These are phyloP conservation scores for Eucalyptus curtisii DNA, from an alignment of 345 rosid species.

Conservation along the genomic window DNA sequence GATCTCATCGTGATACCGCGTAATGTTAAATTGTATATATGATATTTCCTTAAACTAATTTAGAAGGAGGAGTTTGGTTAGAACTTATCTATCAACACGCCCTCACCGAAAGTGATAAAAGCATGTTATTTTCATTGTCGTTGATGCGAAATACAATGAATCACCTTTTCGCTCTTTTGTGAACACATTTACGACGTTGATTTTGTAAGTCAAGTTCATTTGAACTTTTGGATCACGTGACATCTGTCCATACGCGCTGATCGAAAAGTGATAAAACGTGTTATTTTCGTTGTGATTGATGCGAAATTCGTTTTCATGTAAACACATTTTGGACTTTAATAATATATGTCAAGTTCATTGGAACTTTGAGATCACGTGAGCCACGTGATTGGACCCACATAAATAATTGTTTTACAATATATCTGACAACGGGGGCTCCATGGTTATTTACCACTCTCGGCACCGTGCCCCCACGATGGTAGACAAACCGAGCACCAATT, in stretches of 20 bases:
- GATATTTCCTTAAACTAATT: not conserved
- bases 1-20: accelerated
- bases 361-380: not conserved
- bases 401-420: not conserved
- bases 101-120: not conserved
- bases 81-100: accelerated
- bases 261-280: not conserved
- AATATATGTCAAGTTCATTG: not conserved
- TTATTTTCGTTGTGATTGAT: not conserved
- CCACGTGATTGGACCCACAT: not conserved
- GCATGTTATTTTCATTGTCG: not conserved
- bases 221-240: not conserved
- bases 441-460: not conserved
- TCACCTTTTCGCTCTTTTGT: accelerated
- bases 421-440: not conserved
- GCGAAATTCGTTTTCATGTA: not conserved
- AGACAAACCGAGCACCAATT: not conserved
- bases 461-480: not conserved
- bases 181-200: not conserved
- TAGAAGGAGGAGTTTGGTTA: not conserved
- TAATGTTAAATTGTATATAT: not conserved
- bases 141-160: not conserved
- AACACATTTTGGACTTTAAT: not conserved
- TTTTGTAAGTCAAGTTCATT: not conserved
- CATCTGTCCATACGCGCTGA: accelerated